Base-by-base conservation (phyloP, 768 basidiomycete genomes). In the Tephrocybe sp. region DNA sequence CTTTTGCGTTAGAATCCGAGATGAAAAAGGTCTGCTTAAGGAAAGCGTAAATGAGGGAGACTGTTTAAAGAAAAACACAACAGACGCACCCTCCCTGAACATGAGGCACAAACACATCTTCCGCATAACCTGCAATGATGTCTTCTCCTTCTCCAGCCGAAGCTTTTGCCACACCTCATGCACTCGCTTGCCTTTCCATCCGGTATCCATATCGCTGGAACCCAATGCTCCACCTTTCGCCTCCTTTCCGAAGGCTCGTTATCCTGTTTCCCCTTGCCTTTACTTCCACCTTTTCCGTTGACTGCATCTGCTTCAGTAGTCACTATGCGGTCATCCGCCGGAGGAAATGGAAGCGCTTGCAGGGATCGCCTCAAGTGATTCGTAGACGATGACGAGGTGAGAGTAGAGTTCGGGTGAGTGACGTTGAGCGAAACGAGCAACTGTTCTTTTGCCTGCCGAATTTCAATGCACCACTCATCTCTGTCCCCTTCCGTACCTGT, bases 171-270 rank as follows among this genome's bases (percentile, higher is more conserved):
- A 60, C 94, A 97, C 9, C 88, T 75, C 91, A 92, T 93, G 62
- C 94, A 97, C 18, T 76, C 73, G 46, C 80, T 78, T n/a, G 89
- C 85, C 64, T 79, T 88, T 51, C 82, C 79, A 61, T 97, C 91
- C 0, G 94, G 91, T 24, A 94, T 84, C 94, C 94, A 97, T 21
- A 95, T 80, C 0, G 94, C 88, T 4, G 94, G 93, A 1, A 92
- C 82, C 72, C 92, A 95, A 64, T 88, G 82, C 38, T 88, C 88
- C 46, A 88, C 85, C 60, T 70, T 77, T 9, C 74, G 72, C 34
- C 81, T 63, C 57, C 73, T 69, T 56, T 75, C 71, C 45, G 44
- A 44, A 45, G 42, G 57, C 49, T 53, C 22, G 33, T 52, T 54
- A 37, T 48, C 39, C 27, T 39, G 41, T 27, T 53, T 51, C 50